These are phyloP conservation scores for Fragilaria crotonensis DNA, from an alignment of 108 stramenopile genomes.

Conservation along the genomic window DNA sequence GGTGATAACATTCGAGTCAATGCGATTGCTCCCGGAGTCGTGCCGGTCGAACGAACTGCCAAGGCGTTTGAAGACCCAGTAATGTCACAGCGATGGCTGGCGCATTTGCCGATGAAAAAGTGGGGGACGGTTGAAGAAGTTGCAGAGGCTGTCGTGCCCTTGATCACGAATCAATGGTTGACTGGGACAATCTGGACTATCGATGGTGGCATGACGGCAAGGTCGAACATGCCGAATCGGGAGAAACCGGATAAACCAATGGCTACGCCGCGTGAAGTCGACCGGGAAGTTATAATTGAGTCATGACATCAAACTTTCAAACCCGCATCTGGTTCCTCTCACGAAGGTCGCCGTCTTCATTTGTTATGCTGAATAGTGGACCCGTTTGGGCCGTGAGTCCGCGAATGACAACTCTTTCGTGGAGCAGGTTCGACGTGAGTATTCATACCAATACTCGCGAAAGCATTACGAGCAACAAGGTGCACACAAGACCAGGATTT, in stretches of 20 bases:
- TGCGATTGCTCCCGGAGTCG: conserved; percentile 52
- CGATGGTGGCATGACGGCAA: conserved; percentile 59
- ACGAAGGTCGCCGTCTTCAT: too few species aligned
- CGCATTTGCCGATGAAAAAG: conserved; percentile 28
- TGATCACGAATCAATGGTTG: conserved; percentile 56
- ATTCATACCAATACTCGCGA: too few species aligned
- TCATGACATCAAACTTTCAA: too few species aligned
- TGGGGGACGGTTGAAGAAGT: conserved; percentile 51
- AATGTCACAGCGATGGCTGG: conserved; percentile 35
- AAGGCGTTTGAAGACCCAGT: conserved; percentile 19
- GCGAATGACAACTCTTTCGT: too few species aligned
- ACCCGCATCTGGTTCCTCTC: too few species aligned
- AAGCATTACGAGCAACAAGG: too few species aligned
- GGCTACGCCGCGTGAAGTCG: too few species aligned
- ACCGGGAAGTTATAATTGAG: too few species aligned
- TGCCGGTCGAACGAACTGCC: conserved; percentile 54
- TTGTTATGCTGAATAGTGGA: too few species aligned
- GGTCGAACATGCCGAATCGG: conserved; percentile 47
- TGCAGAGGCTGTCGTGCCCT: conserved; percentile 33
- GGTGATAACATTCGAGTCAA: conserved; percentile 37
- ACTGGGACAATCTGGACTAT: conserved; percentile 49
- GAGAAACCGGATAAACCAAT: conserved; percentile 29
- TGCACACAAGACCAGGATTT: too few species aligned
- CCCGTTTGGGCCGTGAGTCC: too few species aligned
- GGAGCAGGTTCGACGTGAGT: too few species aligned